Evolutionary conservation across 768 basidiomycete genomes (phyloP), one percentile per base, ranked within the genome.

Genomic region (Rhizopogon salebrosus): DNA sequence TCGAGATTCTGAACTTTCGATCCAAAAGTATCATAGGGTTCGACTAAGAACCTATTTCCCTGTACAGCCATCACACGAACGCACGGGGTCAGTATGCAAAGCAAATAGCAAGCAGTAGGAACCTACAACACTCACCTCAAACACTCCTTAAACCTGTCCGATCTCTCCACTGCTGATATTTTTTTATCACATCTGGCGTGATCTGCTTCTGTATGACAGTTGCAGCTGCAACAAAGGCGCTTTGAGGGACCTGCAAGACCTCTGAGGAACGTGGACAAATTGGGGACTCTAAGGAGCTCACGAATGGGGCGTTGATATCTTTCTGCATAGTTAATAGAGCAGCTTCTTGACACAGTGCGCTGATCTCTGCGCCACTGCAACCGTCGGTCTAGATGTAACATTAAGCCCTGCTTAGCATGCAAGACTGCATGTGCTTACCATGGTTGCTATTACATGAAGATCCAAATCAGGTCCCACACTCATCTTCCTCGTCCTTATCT

Each of bases 321-420:
- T 81, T 77, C 58, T 89, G 85, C 97, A 99, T 98, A 0, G 94
- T 90, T 50, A 87, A 65, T 56, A 98, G 68, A 0, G 95, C 97
- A 3, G 97, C 97, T 68, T 99, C 95, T 70, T 98, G 97, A 65
- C 95, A 98, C 40, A 98, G 78, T 8, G 88, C 85, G 6, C 83
- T 78, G 31, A 98, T 84, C 68, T 99, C 97, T 5, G 97, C 97
- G 4, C 97, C 97, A 18, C 95, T 98, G 65, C 93, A 99, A 1
- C 95, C 97, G 9, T 89, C 84, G 1, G 94, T 89, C 97, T 98
- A 62, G 9, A 50, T 37, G 46, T 11, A 56, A 54, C 13, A 23
- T 38, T 6, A 24, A 20, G 54, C 55, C 22, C 24, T 4, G 6
- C 11, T 10, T 35, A 29, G 31, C 55, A 53, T 48, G 31, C 20